Evolutionary conservation across 176 grass and related monocot species (phyloP).

Genomic region (Puya raimondii): DNA sequence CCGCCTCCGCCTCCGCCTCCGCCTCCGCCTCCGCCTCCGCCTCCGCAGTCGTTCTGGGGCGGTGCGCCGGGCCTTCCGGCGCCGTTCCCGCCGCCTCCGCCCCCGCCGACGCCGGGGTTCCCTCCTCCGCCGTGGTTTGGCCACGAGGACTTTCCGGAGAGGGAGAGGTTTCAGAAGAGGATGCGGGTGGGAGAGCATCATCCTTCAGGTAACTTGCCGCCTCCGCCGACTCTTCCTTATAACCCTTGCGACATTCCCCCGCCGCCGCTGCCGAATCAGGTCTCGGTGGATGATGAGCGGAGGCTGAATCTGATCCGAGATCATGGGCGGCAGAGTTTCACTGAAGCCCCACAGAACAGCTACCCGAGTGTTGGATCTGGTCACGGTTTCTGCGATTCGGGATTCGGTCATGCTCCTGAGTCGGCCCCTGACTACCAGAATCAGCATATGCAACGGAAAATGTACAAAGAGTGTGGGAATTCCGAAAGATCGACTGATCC

Average conservation of each 20-base stretch:
- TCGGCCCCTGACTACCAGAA: not conserved
- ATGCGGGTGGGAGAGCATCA: slow-evolving; percentile 58
- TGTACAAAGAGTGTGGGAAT: not conserved
- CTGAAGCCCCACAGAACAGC: not conserved
- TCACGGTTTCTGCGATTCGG: not conserved
- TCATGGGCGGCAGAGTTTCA: slow-evolving; percentile 31
- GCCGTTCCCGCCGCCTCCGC: slow-evolving; percentile 15
- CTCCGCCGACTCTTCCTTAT: not conserved
- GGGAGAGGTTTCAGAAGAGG: slow-evolving; percentile 44
- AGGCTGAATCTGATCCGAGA: slow-evolving; percentile 60
- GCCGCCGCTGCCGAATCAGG: slow-evolving; percentile 9
- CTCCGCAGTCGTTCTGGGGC: slow-evolving; percentile 4
- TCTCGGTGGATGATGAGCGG: slow-evolving; percentile 41
- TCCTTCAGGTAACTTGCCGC: slow-evolving; percentile 16
- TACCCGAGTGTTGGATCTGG: slow-evolving; percentile 25
- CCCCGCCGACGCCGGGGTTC: not conserved
- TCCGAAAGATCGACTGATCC: not conserved
- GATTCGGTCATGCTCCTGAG: not conserved
- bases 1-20: slow-evolving; percentile 22
- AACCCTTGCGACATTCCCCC: not conserved
- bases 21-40: slow-evolving; percentile 44
- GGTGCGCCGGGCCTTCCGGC: slow-evolving; percentile 14
- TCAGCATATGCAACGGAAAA: not conserved
- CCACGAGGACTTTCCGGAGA: slow-evolving; percentile 9
- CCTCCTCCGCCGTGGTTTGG: slow-evolving; percentile 7